Conservation (phyloP, 495 filamentous ascomycete genomes). For the Poronia punctata region DNA sequence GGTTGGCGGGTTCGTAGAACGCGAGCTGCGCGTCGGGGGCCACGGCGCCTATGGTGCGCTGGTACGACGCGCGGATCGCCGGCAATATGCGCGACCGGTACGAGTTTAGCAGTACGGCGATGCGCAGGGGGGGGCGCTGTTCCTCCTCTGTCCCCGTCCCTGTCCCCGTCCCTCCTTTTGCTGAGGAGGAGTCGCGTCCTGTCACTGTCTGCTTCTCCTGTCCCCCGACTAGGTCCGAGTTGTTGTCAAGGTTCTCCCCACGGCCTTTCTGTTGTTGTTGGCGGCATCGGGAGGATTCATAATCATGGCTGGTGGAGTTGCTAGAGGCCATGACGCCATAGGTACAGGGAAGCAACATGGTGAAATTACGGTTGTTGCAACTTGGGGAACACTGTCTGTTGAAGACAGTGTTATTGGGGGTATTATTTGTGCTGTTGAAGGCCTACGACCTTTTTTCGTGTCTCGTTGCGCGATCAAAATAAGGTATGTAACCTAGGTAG, state of each 20-base stretch:
- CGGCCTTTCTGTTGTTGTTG: no score
- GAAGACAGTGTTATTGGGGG: conserved; percentile 5
- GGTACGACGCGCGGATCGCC: conserved; percentile 35
- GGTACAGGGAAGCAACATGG: no score
- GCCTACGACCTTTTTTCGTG: no score
- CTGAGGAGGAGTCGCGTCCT: no score
- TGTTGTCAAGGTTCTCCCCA: no score
- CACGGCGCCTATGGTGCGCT: conserved; percentile 28
- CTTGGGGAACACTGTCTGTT: conserved; percentile 6
- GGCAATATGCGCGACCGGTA: conserved; percentile 32
- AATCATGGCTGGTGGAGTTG: not conserved
- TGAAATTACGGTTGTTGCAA: no score
- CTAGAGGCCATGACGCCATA: not conserved
- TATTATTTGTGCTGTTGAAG: conserved; percentile 4
- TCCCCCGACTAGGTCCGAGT: not conserved
- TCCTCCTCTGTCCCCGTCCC: conserved; percentile 7
- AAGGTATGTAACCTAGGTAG: not conserved
- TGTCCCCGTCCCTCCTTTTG: no score
- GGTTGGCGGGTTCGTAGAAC: conserved; percentile 39
- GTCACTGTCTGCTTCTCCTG: no score
- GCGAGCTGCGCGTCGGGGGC: conserved; percentile 19
- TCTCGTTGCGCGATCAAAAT: no score
- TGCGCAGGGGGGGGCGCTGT: conserved; percentile 17
- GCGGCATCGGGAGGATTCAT: no score
- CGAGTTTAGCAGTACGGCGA: conserved; percentile 42